These are phyloP conservation scores for Nematocida ausubeli DNA, from an alignment of 371 early-diverging fungal species.

Conservation along the genomic window DNA sequence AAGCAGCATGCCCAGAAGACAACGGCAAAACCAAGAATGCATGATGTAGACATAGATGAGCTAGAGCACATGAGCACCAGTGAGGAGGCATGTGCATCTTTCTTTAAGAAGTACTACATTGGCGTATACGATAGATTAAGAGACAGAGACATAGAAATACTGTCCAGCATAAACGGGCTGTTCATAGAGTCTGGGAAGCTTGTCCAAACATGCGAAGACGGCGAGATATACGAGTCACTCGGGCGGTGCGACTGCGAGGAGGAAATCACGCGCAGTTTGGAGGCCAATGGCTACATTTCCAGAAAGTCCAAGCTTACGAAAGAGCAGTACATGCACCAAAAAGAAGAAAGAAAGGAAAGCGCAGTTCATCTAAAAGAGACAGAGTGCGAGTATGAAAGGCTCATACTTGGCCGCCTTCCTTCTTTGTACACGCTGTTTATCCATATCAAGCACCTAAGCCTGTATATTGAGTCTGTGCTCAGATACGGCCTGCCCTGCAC, in stretches of 20 bases:
- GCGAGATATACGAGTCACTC: conserved; percentile 45
- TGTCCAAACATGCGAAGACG: conserved; percentile 34
- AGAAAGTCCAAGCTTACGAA: not conserved
- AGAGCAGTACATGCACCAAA: conserved; percentile 1
- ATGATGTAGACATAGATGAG: conserved; percentile 22
- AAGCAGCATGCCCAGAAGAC: not conserved
- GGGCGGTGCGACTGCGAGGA: conserved; percentile 8
- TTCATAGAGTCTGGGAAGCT: conserved; percentile 42
- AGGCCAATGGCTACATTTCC: conserved; percentile 8
- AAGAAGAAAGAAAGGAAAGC: conserved; percentile 22
- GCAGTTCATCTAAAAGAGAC: not conserved
- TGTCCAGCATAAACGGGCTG: conserved; percentile 17
- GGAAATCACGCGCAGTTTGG: conserved; percentile 12
- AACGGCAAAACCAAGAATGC: not conserved
- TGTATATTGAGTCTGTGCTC: conserved; percentile 55
- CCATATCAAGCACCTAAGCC: conserved; percentile 37
- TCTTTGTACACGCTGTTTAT: conserved; percentile 26
- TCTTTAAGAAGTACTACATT: conserved; percentile 49
- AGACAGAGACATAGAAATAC: conserved; percentile 33
- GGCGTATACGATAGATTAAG: conserved; percentile 35
- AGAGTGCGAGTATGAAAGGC: not conserved
- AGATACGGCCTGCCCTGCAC: conserved; percentile 52
- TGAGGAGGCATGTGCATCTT: conserved; percentile 7
- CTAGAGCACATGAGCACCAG: conserved; percentile 6
- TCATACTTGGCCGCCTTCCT: conserved; percentile 11